phyloP scores from a whole-genome alignment of 768 basidiomycete genomes.

The Mycena rebaudengoi region DNA sequence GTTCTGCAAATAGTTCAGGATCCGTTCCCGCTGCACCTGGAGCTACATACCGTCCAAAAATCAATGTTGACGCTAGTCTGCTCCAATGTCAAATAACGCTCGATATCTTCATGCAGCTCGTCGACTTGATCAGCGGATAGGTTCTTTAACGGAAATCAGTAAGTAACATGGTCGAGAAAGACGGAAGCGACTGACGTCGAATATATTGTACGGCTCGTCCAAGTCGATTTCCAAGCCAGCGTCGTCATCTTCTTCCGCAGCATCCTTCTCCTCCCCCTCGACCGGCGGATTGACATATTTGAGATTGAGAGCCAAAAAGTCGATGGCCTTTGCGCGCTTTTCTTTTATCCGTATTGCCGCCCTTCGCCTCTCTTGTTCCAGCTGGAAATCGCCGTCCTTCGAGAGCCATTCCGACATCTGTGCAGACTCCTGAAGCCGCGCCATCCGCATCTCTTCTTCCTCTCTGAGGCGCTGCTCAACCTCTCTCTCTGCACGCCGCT shows the following conservation, averaged over 20 bases:
- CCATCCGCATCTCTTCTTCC: slow-evolving; percentile 91
- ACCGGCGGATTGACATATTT: slow-evolving; percentile 83
- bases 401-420: slow-evolving; percentile 99
- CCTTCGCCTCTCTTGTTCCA: slow-evolving; percentile 90
- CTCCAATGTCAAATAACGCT: slow-evolving; percentile 89
- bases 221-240: slow-evolving; percentile 96
- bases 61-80: slow-evolving; percentile 87
- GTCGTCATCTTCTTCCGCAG: slow-evolving; percentile 76
- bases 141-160: slow-evolving; percentile 64
- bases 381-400: slow-evolving; percentile 96
- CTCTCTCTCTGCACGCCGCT: slow-evolving; percentile 90
- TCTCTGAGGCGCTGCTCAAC: slow-evolving; percentile 88
- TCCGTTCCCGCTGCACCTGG: background rate
- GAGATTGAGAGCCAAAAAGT: slow-evolving; percentile 95
- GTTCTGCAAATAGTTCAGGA: slow-evolving; percentile 58
- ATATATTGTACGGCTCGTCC: slow-evolving; percentile 97
- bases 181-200: slow-evolving; percentile 72
- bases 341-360: slow-evolving; percentile 96
- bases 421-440: slow-evolving; percentile 89
- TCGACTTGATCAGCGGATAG: slow-evolving; percentile 87
- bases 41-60: slow-evolving; percentile 88
- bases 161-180: slow-evolving; percentile 10
- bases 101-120: slow-evolving; percentile 94
- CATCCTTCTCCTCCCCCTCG: slow-evolving; percentile 71
- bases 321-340: slow-evolving; percentile 97